Evolutionary conservation across 2,329 filamentous ascomycete species (phyloP), one percentile per base, ranked within the genome.

Genomic region (Fusarium goolgardi): DNA sequence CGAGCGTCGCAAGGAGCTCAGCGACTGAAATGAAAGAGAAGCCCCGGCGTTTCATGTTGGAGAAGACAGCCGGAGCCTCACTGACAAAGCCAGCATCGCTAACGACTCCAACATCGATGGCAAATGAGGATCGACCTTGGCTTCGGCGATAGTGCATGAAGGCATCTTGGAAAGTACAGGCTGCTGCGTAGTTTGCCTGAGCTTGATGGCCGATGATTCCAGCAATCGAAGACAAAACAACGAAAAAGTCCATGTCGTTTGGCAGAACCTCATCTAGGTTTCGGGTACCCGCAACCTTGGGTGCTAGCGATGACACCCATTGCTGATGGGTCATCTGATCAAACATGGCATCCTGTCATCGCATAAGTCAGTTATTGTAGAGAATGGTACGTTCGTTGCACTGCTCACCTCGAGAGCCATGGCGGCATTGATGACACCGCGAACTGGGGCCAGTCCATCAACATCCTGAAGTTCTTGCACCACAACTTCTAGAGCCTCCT

Each of bases 271-370:
- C 51, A 63, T 83, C 79, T 8, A 84, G 71, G 54, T 85, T 84
- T 77, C 76, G 79, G 6, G 80, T 80, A 7, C 81, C 82, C 12
- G 74, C 54, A 2, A 81, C 75, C 68, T 85, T 85, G 6, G 81
- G 79, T 3, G 63, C 64, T 4, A 45, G 31, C 18, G 41, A 81
- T 67, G 4, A 77, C 71, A 2, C 67, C 79, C 79, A 83, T n/a
- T 80, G 71, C 2, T 77, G 62, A 13, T 75, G 58, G 3, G 70
- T 75, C 79, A 84, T 82, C 25, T 78, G 71, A 4, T 75, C 69
- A 21, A 81, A 69, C 2, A 72, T 51, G 16, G 47, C 47, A 39
- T 51, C 47, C 47, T 51, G 21, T 39, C 18, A 51, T 51, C 34
- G 16, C 13, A 15, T 29, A 51, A 40, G 34, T 51, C 13, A 51